phyloP scores from a whole-genome alignment of 768 basidiomycete species.

The Coprinopsis cinerea region DNA sequence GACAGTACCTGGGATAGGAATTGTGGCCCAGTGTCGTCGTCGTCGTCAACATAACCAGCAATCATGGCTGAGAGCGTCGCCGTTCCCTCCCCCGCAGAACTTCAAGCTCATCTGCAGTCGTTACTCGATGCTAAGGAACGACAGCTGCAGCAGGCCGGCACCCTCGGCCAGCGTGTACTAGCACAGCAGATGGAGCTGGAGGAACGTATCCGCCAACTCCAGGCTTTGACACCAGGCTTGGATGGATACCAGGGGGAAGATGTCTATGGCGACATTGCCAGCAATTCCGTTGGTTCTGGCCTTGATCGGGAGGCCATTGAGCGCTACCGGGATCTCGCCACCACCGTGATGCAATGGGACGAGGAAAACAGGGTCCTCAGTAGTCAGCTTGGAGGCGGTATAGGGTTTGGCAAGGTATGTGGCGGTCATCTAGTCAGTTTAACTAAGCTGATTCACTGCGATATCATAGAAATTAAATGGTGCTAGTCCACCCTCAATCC shows the following conservation, averaged over 20 bases:
- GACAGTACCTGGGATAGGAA: not conserved
- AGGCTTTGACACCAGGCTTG: slow-evolving; percentile 11
- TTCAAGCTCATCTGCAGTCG: slow-evolving; percentile 55
- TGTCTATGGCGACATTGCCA: slow-evolving; percentile 10
- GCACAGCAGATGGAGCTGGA: slow-evolving; percentile 92
- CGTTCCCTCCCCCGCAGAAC: slow-evolving; percentile 41
- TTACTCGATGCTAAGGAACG: slow-evolving; percentile 88
- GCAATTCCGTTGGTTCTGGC: slow-evolving; percentile 10
- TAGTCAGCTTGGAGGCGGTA: slow-evolving; percentile 53
- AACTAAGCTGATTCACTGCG: slow-evolving; percentile 5
- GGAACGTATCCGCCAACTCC: slow-evolving; percentile 76
- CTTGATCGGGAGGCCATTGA: slow-evolving; percentile 59
- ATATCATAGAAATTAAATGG: slow-evolving; percentile 39
- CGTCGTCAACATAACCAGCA: not conserved
- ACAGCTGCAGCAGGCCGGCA: slow-evolving; percentile 87
- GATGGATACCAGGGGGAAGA: slow-evolving; percentile 25
- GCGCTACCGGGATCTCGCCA: slow-evolving; percentile 70
- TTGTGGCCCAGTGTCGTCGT: not conserved
- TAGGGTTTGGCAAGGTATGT: slow-evolving; percentile 45
- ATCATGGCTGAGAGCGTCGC: not conserved
- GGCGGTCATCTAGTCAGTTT: slow-evolving; percentile 7
- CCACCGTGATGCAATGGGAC: slow-evolving; percentile 75
- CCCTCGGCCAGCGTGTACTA: slow-evolving; percentile 89
- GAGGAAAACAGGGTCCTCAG: slow-evolving; percentile 72
- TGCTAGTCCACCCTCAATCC: slow-evolving; percentile 26